Evolutionary conservation across 352 stramenopile species (phyloP).

Genomic region (Phytophthora rubi): DNA sequence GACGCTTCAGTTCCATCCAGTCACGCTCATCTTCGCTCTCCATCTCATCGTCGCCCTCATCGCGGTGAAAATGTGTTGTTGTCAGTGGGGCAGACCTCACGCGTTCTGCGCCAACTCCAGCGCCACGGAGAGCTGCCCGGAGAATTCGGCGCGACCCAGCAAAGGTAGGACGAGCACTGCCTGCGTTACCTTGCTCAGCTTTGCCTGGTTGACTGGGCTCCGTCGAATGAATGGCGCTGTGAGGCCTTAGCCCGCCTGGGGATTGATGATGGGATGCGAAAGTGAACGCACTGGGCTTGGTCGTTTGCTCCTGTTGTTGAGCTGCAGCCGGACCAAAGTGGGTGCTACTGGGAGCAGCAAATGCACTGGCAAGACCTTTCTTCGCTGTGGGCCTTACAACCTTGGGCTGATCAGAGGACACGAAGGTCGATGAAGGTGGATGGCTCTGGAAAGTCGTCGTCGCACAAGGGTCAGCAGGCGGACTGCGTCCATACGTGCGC

Average conservation of each 20-base stretch:
- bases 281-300: constrained; percentile 3
- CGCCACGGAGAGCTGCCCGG: constrained; percentile 34
- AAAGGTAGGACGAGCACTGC: constrained; percentile 16
- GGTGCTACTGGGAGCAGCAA: constrained; percentile 3
- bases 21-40: constrained; percentile 44
- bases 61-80: background rate
- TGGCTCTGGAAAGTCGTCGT: constrained; percentile 45
- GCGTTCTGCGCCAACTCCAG: constrained; percentile 24
- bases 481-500: constrained; percentile 29
- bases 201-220: constrained; percentile 12
- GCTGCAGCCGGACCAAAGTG: background rate
- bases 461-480: constrained; percentile 56
- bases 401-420: constrained; percentile 7
- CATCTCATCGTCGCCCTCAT: constrained; percentile 38
- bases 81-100: constrained; percentile 22
- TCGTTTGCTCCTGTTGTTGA: constrained; percentile 4
- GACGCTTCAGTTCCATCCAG: constrained; percentile 70
- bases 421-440: constrained; percentile 19
- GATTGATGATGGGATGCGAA: constrained; percentile 1
- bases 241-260: background rate
- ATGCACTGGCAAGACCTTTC: constrained; percentile 10
- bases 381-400: constrained; percentile 14
- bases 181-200: constrained; percentile 1
- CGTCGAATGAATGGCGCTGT: constrained; percentile 7
- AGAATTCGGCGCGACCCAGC: constrained; percentile 41